Base-by-base conservation (phyloP, 2,329 filamentous ascomycete genomes). In the Penicillium sp. region DNA sequence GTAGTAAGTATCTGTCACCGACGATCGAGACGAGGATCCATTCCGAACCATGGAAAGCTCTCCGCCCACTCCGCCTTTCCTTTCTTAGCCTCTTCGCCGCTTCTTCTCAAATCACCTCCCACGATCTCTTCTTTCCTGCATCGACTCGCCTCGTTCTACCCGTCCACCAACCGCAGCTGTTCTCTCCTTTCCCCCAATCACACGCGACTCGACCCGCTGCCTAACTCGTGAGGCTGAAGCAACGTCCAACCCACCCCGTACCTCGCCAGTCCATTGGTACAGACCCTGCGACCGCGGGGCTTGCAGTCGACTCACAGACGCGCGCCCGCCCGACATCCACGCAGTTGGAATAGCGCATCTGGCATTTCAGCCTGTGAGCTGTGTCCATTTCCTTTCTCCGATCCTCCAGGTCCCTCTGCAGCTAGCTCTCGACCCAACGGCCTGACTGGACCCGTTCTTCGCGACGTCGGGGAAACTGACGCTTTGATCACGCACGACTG, bases 201-300 rank as follows among this genome's bases (percentile, higher is more conserved):
- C 26, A 56, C 60, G 53, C 62, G 59, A 61, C 56, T 50, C 49
- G 49, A 50, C 38, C 65, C 68, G 69, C 71, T 76, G 75, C 76
- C 76, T 74, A 78, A 76, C 66, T 62, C 60, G 76, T 77, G 76
- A 79, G 76, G 76, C 76, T 77, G 68, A 68, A 72, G 67, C 68
- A 68, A 53, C 65, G 61, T 19, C 50, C 61, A 57, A 57, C 61
- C 37, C 61, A 38, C 30, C 30, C 58, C 60, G 56, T 13, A 49
- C 45, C 26, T 49, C 26, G 24, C 17, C 13, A 50, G 59, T 65
- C 60, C n/a, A 62, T 60, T 59, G 62, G 62, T 56, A 49, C 62
- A 58, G 53, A 55, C 57, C 37, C 51, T 60, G 45, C 63, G 56
- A 30, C 45, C 51, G 44, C 49, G 49, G 55, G 58, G 49, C 60